Evolutionary conservation across 1,284 basidiomycete species (phyloP).

Genomic region (Tilletia horrida): DNA sequence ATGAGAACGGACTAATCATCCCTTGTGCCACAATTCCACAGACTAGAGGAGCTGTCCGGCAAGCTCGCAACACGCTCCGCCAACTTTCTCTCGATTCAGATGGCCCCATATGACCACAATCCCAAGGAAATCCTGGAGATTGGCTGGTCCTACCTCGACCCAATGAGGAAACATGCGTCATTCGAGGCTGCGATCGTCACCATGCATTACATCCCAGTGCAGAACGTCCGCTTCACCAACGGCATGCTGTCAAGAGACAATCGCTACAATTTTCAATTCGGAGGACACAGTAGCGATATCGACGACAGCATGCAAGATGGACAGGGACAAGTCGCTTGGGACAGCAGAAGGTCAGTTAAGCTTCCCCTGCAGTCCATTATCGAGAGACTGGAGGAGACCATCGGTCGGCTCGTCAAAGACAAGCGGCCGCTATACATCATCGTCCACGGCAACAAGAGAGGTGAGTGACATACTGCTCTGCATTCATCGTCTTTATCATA

Average conservation of each 20-base stretch:
- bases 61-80: not conserved
- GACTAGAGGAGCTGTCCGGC: too few relatives aligned
- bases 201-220: not conserved
- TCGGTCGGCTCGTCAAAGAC: not conserved
- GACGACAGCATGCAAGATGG: not conserved
- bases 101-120: not conserved
- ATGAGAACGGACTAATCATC: too few relatives aligned
- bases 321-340: not conserved
- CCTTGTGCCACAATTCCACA: too few relatives aligned
- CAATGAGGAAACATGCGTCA: not conserved
- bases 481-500: too few relatives aligned
- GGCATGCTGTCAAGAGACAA: not conserved
- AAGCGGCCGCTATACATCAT: conserved; percentile 1
- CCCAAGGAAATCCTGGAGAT: conserved; percentile 9
- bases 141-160: conserved; percentile 12
- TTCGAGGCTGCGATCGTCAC: not conserved
- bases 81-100: conserved; percentile 3
- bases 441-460: conserved; percentile 3
- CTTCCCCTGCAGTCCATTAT: not conserved
- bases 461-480: not conserved
- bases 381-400: not conserved
- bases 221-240: not conserved
- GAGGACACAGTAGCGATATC: not conserved
- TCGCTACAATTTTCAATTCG: not conserved
- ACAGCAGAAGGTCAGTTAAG: not conserved